These are phyloP conservation scores for Rosellinia necatrix DNA, from an alignment of 2,329 filamentous ascomycete genomes.

Conservation along the genomic window DNA sequence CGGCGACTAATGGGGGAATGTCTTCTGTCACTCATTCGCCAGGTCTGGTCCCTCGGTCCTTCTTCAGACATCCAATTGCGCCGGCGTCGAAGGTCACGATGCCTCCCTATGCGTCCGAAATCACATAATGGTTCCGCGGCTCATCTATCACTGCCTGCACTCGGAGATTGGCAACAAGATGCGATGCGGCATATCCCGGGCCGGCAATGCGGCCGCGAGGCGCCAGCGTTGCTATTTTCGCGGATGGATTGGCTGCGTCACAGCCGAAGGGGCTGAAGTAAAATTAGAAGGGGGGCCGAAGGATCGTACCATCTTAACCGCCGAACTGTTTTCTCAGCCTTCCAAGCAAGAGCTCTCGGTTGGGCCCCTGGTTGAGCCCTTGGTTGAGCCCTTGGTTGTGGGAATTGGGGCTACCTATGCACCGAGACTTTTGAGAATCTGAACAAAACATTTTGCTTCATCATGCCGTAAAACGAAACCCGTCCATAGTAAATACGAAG, in stretches of 20 bases:
- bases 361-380: no score
- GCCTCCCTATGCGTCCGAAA: slow-evolving; percentile 3
- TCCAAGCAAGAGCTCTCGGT: background rate
- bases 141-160: background rate
- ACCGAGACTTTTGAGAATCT: background rate
- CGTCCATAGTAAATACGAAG: background rate
- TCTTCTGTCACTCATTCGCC: slow-evolving; percentile 24
- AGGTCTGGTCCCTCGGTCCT: slow-evolving; percentile 24
- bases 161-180: background rate
- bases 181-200: background rate
- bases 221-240: slow-evolving; percentile 13
- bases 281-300: slow-evolving; percentile 17
- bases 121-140: background rate
- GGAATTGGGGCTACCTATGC: slow-evolving; percentile 16
- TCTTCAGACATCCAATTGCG: slow-evolving; percentile 22
- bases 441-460: slow-evolving; percentile 15
- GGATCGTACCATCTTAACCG: slow-evolving; percentile 13
- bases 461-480: slow-evolving; percentile 4
- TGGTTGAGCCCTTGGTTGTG: slow-evolving; percentile 1
- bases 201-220: background rate
- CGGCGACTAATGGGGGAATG: slow-evolving; percentile 8
- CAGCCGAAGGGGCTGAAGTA: slow-evolving; percentile 7
- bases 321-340: background rate
- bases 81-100: slow-evolving; percentile 24
- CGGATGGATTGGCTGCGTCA: slow-evolving; percentile 9